Evolutionary conservation across 805 yeast species (phyloP), one percentile per base, ranked within the genome.

Genomic region (Ogataea chonburiensis): DNA sequence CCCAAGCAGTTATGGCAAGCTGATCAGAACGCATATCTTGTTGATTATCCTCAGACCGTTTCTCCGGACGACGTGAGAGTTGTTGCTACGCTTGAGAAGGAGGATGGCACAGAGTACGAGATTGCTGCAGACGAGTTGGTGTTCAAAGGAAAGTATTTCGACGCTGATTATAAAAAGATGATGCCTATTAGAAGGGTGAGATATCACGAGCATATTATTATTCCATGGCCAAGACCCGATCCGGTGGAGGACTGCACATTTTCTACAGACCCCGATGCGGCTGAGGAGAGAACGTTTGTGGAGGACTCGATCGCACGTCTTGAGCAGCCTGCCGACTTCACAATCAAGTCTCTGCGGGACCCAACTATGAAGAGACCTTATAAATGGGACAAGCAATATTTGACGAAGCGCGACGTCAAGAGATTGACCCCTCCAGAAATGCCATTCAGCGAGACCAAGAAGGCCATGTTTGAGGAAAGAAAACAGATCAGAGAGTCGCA

Each of bases 201-300:
- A 45, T 79, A 84, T 48, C 80, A 82, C 50, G 76, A 73, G 26
- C 73, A 77, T 34, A 66, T 86, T 35, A 75, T 79, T 16, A 79
- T 89, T 33, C 97, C 97, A 36, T 91, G 95, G 95, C 96, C 96
- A 24, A 73, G 75, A 49, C 89, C 93, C 2, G 77, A 70, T 21
- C 64, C 68, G 0, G 48, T 52, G 3, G 75, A 74, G 45, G 87
- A 80, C 46, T 80, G 79, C 33, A 63, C 56, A 19, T 66, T 75
- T 45, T 75, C 80, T 3, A 85, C 95, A 1, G 56, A 61, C 5
- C 71, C 73, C 18, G 75, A 67, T 7, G 61, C 66, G 2, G 87
- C 76, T 2, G 74, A 79, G 43, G 85, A 78, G 50, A 81, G 87
- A 58, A 79, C 96, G 4, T 84, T 70, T 60, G 82, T 77, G 61